Evolutionary conservation across 352 stramenopile species (phyloP), one percentile per base, ranked within the genome.

Genomic region (Pythium guiyangense): DNA sequence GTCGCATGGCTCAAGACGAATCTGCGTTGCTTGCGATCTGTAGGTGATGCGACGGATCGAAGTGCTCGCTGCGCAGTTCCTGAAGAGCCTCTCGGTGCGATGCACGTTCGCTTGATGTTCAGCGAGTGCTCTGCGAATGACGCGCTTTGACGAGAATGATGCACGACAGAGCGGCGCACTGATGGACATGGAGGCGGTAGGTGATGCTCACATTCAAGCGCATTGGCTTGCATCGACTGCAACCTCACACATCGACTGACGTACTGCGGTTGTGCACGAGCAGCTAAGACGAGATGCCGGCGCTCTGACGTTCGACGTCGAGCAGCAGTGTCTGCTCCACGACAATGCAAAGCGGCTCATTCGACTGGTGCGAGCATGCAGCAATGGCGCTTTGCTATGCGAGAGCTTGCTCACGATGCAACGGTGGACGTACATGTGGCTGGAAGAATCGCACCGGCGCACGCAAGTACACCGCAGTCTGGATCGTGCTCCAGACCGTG

Each of bases 381-480:
- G 0, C 2, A 14, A 35, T 35, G 20, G 17, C 9, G 5, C 3
- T 9, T 48, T 20, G 6, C 3, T 20, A 12, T 48, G 29, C 12
- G 10, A 49, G 39, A 11, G 2, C 40, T 53, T 37, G 53, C 14
- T 1, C 0, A 26, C 18, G 6, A 47, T 47, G 2, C 20, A 11
- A 5, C 25, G 4, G 8, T 39, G 12, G 46, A 27, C 22, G 39
- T 14, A 45, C 9, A 26, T 27, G 6, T 34, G 53, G 4, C 17
- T 54, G n/a, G 44, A 15, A 53, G 85, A 90, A 79, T 48, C 71
- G 76, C 40, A 64, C 64, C 26, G 77, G 83, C 39, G 83, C 81
- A n/a, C 66, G 83, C 20, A 88, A 86, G 69, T 94, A 93, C 54
- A 93, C 85, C 4, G 74, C 77, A 0, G 80, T 89, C 10, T 94